Evolutionary conservation across 345 rosid genomes (phyloP).

Genomic region (Pelargonium nanum): DNA sequence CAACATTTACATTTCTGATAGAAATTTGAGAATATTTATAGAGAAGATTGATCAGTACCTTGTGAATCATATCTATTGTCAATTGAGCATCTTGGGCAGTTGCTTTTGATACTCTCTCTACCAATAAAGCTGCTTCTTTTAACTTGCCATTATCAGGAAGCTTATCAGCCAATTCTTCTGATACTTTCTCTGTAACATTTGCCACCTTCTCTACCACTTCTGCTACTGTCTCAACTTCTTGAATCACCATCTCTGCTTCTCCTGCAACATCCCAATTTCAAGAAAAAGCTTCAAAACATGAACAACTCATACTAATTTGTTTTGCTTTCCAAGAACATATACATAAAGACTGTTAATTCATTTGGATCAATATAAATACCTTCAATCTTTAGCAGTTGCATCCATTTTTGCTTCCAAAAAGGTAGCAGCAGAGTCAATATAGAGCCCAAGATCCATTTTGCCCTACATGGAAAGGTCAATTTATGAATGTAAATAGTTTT

Average conservation of each 20-base stretch:
- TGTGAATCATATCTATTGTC: constrained; percentile 35
- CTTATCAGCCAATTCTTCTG: constrained; percentile 20
- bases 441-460: constrained; percentile 47
- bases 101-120: constrained; percentile 46
- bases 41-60: constrained; percentile 25
- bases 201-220: constrained; percentile 32
- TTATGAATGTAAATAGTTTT: too few relatives aligned
- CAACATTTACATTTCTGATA: background rate
- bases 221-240: constrained; percentile 41
- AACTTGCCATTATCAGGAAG: constrained; percentile 45
- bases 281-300: background rate
- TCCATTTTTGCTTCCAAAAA: constrained; percentile 40
- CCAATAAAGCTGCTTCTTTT: constrained; percentile 40
- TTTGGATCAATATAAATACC: constrained; percentile 21
- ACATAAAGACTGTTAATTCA: background rate
- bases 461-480: constrained; percentile 31
- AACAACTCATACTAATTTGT: too few relatives aligned
- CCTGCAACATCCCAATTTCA: constrained; percentile 13
- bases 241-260: constrained; percentile 32
- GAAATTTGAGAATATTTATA: background rate
- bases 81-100: constrained; percentile 53
- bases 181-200: constrained; percentile 14
- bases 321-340: background rate
- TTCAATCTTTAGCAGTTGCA: constrained; percentile 34
- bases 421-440: constrained; percentile 36